Base-by-base conservation (phyloP, 805 yeast species). In the Candida sithepensis region DNA sequence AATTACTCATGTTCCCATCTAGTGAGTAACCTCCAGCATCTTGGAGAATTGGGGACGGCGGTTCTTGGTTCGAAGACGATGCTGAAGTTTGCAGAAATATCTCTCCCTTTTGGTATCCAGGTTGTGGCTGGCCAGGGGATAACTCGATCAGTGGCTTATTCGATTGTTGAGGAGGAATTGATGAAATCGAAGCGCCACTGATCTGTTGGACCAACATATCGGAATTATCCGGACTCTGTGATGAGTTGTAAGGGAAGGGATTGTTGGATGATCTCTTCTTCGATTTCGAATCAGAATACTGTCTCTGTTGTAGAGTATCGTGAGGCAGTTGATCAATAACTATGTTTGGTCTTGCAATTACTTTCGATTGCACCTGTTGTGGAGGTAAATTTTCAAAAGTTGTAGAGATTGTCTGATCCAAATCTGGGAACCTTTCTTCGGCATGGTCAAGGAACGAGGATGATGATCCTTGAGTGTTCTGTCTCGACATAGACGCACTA, bases 361-460 rank as follows among this genome's bases (percentile, higher is more conserved):
- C 38, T 34, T 21, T 39, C 4, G 18, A 20, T 22, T n/a, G 3
- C 12, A 22, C 2, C 24, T 20, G 40, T 20, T 37, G 67, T 38
- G 33, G 45, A 16, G 6, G 33, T 21, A 32, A 32, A 38, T 39
- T 45, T 14, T 30, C 34, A 30, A 30, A 30, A 30, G 34, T 12
- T 12, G 34, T 30, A 5, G 34, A 42, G 2, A 38, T 42, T 9
- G 43, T 41, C 12, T 38, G 43, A 16, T 45, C 51, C 12, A 57
- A 23, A 26, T 51, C 59, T 4, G 65, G 85, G 53, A 71, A 80
- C 42, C 83, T 63, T 47, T 74, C 74, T 55, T 77, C 83, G 1
- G 73, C 77, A 30, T 74, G 63, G 5, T 67, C 74, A 26, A 75
- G 45, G 19, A 48, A 42, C 7, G 56, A 47, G 8, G 45, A 8